These are phyloP conservation scores for Helenozyma baotianmanensis DNA, from an alignment of 805 yeast species.

Conservation along the genomic window DNA sequence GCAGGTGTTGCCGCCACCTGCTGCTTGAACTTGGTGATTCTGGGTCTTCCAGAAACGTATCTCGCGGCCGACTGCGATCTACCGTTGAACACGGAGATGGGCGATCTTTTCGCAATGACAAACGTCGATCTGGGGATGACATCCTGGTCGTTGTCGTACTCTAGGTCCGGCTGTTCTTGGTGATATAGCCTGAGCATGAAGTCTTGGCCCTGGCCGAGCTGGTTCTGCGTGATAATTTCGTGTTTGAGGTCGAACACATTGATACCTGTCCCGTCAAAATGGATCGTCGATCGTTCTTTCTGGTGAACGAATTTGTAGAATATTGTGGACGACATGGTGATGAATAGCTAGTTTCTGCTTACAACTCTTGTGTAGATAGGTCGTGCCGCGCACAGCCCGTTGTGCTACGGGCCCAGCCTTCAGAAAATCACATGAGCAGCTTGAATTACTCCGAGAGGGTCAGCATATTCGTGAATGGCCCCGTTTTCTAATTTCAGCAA, in stretches of 20 bases:
- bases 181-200: slow-evolving; percentile 72
- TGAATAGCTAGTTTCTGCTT: too few relatives aligned
- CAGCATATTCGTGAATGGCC: too few relatives aligned
- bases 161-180: slow-evolving; percentile 50
- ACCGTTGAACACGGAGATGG: slow-evolving; percentile 38
- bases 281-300: slow-evolving; percentile 67
- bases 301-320: slow-evolving; percentile 86
- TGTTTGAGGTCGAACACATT: slow-evolving; percentile 92
- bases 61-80: slow-evolving; percentile 44
- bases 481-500: too few relatives aligned
- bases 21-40: slow-evolving; percentile 39
- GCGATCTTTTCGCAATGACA: slow-evolving; percentile 75
- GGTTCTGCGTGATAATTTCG: slow-evolving; percentile 79
- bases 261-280: slow-evolving; percentile 95
- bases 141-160: slow-evolving; percentile 81
- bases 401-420: too few relatives aligned
- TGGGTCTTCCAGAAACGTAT: slow-evolving; percentile 70
- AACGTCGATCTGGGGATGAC: slow-evolving; percentile 88
- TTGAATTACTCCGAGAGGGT: too few relatives aligned
- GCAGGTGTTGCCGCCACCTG: slow-evolving; percentile 22
- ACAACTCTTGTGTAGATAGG: too few relatives aligned
- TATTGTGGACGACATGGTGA: slow-evolving; percentile 74
- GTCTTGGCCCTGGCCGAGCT: slow-evolving; percentile 77
- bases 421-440: too few relatives aligned
- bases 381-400: too few relatives aligned